Percentiles rank a stretch among this genome's conserved stretches.
phyloP scores from a whole-genome alignment of 306 rosid genomes.

The Arachis stenosperma region DNA sequence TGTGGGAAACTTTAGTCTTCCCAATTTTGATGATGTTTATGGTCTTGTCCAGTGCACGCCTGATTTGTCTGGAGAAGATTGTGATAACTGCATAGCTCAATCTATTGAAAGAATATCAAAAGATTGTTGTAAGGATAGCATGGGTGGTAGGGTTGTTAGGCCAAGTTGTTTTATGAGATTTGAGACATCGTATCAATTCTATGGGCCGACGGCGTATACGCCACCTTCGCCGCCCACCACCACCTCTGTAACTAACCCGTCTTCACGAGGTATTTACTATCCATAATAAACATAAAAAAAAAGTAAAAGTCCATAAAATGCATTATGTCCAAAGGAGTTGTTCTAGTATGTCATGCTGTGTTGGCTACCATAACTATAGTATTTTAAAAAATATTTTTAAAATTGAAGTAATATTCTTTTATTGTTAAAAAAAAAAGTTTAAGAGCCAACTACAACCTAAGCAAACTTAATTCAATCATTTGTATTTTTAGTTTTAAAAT shows the following conservation, averaged over 20 bases:
- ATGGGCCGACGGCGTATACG: neutral
- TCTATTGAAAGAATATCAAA: slow-evolving; percentile 18
- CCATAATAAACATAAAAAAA: too few relatives aligned
- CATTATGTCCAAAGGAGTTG: too few relatives aligned
- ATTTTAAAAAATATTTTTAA: too few relatives aligned
- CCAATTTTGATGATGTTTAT: neutral
- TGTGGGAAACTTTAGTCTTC: neutral
- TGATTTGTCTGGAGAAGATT: slow-evolving; percentile 29
- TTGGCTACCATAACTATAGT: too few relatives aligned
- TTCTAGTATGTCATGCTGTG: too few relatives aligned
- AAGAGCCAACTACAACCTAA: too few relatives aligned
- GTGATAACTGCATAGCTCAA: slow-evolving; percentile 28
- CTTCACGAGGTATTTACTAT: neutral
- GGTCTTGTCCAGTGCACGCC: slow-evolving; percentile 52
- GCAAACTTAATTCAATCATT: too few relatives aligned
- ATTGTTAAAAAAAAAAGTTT: too few relatives aligned
- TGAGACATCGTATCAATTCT: neutral
- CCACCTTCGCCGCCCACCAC: neutral
- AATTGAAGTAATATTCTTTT: too few relatives aligned
- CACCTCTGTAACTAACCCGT: neutral
- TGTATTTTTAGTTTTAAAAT: too few relatives aligned
- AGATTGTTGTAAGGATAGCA: neutral
- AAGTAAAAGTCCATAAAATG: too few relatives aligned
- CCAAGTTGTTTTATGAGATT: neutral
- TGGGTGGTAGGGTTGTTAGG: neutral